A percentile compares a stretch with the other conserved stretches of the same genome.
These are phyloP conservation scores for Ceratocystis huliohia DNA, from an alignment of 2,329 filamentous ascomycete species.

Conservation along the genomic window DNA sequence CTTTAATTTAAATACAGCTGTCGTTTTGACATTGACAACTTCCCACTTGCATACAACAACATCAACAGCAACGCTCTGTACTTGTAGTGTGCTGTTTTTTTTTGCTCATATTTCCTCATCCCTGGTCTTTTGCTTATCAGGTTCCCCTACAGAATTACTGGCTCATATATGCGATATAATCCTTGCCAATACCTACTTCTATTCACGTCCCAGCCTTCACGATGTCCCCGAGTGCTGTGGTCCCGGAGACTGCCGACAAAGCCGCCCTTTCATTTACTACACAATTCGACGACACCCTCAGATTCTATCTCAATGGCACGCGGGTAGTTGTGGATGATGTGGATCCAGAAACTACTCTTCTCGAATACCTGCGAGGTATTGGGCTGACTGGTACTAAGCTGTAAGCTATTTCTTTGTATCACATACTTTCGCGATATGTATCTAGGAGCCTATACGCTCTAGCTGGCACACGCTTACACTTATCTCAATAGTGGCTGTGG, in stretches of 20 bases:
- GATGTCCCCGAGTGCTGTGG: slow-evolving; percentile 8
- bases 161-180: neutral
- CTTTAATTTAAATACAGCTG: slow-evolving; percentile 1
- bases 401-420: slow-evolving; percentile 29
- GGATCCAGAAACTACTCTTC: slow-evolving; percentile 79
- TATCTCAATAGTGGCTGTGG: slow-evolving; percentile 55
- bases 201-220: neutral
- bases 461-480: neutral
- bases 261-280: slow-evolving; percentile 43
- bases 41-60: neutral
- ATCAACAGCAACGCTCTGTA: neutral
- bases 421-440: neutral
- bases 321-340: slow-evolving; percentile 73
- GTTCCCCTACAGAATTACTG: neutral
- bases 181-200: neutral
- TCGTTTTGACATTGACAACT: slow-evolving; percentile 4
- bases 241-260: neutral
- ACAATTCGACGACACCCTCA: slow-evolving; percentile 71
- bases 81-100: neutral
- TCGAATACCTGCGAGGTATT: slow-evolving; percentile 87
- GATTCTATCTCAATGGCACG: slow-evolving; percentile 92
- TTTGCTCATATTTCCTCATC: neutral
- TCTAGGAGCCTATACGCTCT: slow-evolving; percentile 12
- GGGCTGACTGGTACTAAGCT: slow-evolving; percentile 92
- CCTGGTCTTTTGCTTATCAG: neutral